Conservation (phyloP, 164 flowering plant species). For the Dillenia suffruticosa region DNA sequence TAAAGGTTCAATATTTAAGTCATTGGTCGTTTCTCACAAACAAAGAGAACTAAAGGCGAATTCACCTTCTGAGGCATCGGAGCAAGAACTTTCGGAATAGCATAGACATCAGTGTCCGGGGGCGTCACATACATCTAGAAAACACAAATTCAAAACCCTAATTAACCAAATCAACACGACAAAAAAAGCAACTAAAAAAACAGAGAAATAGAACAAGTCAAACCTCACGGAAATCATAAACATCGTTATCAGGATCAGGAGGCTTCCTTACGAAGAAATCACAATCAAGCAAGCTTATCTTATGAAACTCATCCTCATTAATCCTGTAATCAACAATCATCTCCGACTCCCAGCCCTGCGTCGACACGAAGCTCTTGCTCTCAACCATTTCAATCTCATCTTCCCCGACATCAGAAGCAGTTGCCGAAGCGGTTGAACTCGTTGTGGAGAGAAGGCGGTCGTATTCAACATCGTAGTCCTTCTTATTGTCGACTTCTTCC, state of each 20-base stretch:
- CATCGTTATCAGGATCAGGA: slow-evolving; percentile 88
- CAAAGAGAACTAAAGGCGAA: too few species aligned
- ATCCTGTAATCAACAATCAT: slow-evolving; percentile 82
- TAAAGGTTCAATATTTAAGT: background rate
- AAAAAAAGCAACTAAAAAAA: background rate
- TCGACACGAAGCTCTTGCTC: slow-evolving; percentile 74
- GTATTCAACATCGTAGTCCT: slow-evolving; percentile 84
- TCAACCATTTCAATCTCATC: slow-evolving; percentile 56
- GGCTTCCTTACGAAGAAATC: slow-evolving; percentile 95
- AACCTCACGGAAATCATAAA: slow-evolving; percentile 68
- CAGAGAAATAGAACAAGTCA: background rate
- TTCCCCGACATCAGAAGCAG: slow-evolving; percentile 9
- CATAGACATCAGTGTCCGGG: slow-evolving; percentile 90
- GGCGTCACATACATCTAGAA: slow-evolving; percentile 96
- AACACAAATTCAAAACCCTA: slow-evolving; percentile 6
- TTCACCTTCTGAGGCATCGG: slow-evolving; percentile 86
- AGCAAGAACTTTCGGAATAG: slow-evolving; percentile 88
- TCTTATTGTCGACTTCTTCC: slow-evolving; percentile 88
- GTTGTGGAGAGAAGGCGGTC: slow-evolving; percentile 32
- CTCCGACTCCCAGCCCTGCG: slow-evolving; percentile 88
- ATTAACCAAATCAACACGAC: slow-evolving; percentile 6
- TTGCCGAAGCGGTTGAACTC: background rate
- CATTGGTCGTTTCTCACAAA: too few species aligned
- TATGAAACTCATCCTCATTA: slow-evolving; percentile 92
- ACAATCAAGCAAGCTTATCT: slow-evolving; percentile 71